phyloP scores from a whole-genome alignment of 352 stramenopile genomes.

The Phytophthora quininea region DNA sequence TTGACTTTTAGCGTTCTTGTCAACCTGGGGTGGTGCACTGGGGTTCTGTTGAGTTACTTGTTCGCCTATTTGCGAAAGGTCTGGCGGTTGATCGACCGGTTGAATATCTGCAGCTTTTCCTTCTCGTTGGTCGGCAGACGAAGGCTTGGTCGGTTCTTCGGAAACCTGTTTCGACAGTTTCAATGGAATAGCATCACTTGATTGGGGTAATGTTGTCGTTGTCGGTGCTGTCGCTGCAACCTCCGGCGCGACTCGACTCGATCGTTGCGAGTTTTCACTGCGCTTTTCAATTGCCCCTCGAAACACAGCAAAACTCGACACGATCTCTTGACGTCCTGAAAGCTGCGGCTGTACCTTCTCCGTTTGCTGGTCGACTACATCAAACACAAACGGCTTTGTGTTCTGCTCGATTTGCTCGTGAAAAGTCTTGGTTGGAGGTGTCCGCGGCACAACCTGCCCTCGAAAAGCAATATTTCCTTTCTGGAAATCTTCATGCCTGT shows the following conservation, averaged over 20 bases:
- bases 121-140: too few species aligned
- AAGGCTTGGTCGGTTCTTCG: not conserved
- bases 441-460: conserved; percentile 39
- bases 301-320: conserved; percentile 40
- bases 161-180: not conserved
- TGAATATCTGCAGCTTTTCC: not conserved
- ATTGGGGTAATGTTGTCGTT: not conserved
- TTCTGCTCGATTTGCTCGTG: conserved; percentile 39
- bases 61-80: not conserved
- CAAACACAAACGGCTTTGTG: conserved; percentile 39
- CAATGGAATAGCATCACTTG: not conserved
- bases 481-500: conserved; percentile 27
- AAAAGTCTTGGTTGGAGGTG: conserved; percentile 21
- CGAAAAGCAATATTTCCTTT: conserved; percentile 67
- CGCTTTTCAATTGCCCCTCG: conserved; percentile 31
- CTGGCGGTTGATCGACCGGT: not conserved
- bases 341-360: not conserved
- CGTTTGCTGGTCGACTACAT: conserved; percentile 8
- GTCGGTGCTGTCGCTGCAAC: not conserved
- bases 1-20: not conserved
- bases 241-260: conserved; percentile 16
- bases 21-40: not conserved
- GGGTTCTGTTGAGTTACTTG: not conserved
- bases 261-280: conserved; percentile 13
- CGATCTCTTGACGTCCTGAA: conserved; percentile 21